Conservation (phyloP, 2,329 filamentous ascomycete species). For the Ophiocordyceps camponoti-leonardi region DNA sequence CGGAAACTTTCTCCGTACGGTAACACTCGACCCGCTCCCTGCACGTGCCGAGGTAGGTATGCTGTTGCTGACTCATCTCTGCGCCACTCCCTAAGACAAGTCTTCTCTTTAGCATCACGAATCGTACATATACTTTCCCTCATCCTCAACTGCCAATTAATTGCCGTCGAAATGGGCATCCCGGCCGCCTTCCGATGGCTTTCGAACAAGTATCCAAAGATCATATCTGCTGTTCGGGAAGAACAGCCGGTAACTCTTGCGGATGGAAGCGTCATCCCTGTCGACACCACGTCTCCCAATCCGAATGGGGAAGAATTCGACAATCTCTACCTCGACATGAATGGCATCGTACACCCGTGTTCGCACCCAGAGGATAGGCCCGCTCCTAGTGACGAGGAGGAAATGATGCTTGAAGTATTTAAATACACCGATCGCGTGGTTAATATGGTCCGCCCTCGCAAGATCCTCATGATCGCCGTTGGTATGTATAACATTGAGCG, state of each 20-base stretch:
- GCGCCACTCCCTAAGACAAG: no score
- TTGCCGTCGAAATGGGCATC: conserved; percentile 58
- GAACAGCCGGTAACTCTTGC: conserved; percentile 62
- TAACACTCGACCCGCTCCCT: no score
- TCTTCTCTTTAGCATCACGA: no score
- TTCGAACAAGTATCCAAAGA: conserved; percentile 93
- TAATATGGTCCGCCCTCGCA: conserved; percentile 94
- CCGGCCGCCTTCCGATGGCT: conserved; percentile 93
- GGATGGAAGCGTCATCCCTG: conserved; percentile 68
- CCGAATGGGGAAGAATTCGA: conserved; percentile 97
- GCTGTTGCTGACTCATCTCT: no score
- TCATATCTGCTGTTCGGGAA: conserved; percentile 81
- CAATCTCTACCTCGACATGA: conserved; percentile 98
- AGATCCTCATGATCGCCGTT: conserved; percentile 93
- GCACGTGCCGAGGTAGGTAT: no score
- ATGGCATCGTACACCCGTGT: conserved; percentile 97
- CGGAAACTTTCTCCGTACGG: no score
- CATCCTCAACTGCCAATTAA: no score
- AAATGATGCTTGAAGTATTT: conserved; percentile 99
- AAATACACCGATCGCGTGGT: conserved; percentile 97
- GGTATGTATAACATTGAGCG: conserved; percentile 33
- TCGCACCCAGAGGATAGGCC: conserved; percentile 92
- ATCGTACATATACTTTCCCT: no score
- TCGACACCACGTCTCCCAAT: conserved; percentile 72
- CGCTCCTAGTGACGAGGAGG: conserved; percentile 81